These are phyloP conservation scores for Crucihimalaya himalaica DNA, from an alignment of 345 rosid genomes.

Conservation along the genomic window DNA sequence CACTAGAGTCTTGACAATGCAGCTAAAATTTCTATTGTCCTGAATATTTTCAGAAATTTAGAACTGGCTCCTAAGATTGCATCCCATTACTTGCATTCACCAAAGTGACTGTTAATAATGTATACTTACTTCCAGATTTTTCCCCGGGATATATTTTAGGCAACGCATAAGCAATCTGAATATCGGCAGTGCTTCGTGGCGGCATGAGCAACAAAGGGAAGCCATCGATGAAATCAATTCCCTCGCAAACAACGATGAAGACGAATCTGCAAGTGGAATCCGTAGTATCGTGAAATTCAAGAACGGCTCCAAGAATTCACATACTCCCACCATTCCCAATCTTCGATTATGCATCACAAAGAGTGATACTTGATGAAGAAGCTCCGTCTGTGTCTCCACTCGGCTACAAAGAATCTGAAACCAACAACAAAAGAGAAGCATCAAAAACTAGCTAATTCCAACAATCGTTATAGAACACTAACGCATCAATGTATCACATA, in stretches of 20 bases:
- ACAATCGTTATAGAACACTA: not conserved
- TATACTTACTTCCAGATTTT: conserved; percentile 54
- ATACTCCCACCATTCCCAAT: conserved; percentile 62
- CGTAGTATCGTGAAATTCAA: conserved; percentile 57
- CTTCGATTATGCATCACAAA: conserved; percentile 54
- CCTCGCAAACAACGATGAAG: conserved; percentile 52
- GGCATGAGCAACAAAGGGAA: conserved; percentile 70
- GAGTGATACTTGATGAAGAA: conserved; percentile 67
- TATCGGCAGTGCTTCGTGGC: conserved; percentile 59
- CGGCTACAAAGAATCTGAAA: conserved; percentile 72
- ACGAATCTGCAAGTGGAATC: conserved; percentile 48
- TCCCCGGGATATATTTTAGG: conserved; percentile 54
- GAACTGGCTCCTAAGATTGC: not conserved
- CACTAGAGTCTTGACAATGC: conserved; percentile 51
- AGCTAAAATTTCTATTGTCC: conserved; percentile 56
- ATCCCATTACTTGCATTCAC: conserved; percentile 2
- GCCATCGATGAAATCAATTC: conserved; percentile 68
- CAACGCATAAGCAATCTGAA: conserved; percentile 61
- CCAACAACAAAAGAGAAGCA: conserved; percentile 10
- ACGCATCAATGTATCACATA: conserved; percentile 24
- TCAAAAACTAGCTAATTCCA: not conserved
- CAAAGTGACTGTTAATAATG: not conserved
- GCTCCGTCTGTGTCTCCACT: conserved; percentile 63
- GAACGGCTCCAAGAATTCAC: conserved; percentile 78
- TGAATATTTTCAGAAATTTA: conserved; percentile 44